Evolutionary conservation across 1,284 basidiomycete genomes (phyloP), one percentile per base, ranked within the genome.

Genomic region (Malassezia equina): DNA sequence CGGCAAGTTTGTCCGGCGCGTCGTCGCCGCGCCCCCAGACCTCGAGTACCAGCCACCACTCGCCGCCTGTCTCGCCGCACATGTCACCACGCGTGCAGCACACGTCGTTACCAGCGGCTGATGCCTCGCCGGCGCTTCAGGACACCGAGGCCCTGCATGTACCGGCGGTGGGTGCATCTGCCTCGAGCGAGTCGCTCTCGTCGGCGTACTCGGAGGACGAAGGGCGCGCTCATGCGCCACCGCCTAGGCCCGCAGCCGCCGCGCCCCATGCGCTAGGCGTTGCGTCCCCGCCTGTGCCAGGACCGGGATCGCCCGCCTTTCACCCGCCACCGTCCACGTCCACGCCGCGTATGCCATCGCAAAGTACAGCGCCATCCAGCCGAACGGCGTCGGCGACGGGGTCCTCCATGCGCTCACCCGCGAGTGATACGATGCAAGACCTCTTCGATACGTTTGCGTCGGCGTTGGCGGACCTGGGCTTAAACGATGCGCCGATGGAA

Each of bases 371-470:
- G 39, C 39, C 39, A 9, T n/a, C 12, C 12, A 21, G 39, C 39
- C 39, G 39, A 9, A n/a, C 39, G 19, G n/a, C 39, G 12, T 24
- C 19, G 3, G 42, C 25, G 7, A 15, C 40, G 19, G n/a, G 27
- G 8, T 25, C n/a, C 23, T 24, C 42, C 24, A 39, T 39, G 36
- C 36, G 36, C 36, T 39, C 36, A 19, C 36, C 36, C 8, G n/a
- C 19, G 36, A 39, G 36, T 19, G 47, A 50, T 24, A 32, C 46
- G 33, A 31, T 56, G 48, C 48, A 56, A 19, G 54, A 44, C 25
- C 39, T 57, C 19, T 42, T 51, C 19, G 55, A 57, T 25, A 47
- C 55, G 21, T 57, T 57, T 44, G 55, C 49, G 15, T 40, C 44
- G 17, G 55, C 55, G 2, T 23, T 57, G 7, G 44, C 50, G 19